Conservation (phyloP, 2,329 filamentous ascomycete species). For the Apiospora sp. region DNA sequence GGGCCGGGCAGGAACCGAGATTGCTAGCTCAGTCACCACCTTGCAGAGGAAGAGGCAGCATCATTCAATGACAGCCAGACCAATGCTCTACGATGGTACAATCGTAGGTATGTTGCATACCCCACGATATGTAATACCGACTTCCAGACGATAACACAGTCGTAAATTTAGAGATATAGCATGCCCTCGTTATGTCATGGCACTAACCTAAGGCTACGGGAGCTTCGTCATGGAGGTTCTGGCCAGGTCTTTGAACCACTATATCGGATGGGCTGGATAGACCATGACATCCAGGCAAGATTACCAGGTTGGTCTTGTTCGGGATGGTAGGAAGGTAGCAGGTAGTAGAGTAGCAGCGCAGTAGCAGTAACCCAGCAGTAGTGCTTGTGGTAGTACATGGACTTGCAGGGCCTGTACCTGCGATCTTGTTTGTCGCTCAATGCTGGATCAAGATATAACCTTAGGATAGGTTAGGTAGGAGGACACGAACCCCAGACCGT, state of each 20-base stretch:
- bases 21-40: neutral
- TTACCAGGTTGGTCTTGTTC: neutral
- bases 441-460: neutral
- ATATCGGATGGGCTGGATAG: neutral
- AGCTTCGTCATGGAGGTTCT: neutral
- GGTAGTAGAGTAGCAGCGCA: conserved; percentile 4
- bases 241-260: neutral
- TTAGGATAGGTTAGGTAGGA: neutral
- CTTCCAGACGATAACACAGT: neutral
- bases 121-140: neutral
- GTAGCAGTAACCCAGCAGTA: neutral
- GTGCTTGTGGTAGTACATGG: neutral
- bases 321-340: neutral
- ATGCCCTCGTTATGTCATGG: neutral
- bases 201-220: neutral
- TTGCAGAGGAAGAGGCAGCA: neutral
- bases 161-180: neutral
- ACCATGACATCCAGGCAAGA: neutral
- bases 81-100: neutral
- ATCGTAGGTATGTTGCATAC: neutral
- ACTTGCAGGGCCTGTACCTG: neutral
- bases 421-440: neutral
- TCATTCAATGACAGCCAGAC: neutral
- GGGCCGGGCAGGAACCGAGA: conserved; percentile 2
- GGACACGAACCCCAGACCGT: conserved; percentile 2